phyloP scores from a whole-genome alignment of 2,329 filamentous ascomycete genomes.

The Colletotrichum eremochloae region DNA sequence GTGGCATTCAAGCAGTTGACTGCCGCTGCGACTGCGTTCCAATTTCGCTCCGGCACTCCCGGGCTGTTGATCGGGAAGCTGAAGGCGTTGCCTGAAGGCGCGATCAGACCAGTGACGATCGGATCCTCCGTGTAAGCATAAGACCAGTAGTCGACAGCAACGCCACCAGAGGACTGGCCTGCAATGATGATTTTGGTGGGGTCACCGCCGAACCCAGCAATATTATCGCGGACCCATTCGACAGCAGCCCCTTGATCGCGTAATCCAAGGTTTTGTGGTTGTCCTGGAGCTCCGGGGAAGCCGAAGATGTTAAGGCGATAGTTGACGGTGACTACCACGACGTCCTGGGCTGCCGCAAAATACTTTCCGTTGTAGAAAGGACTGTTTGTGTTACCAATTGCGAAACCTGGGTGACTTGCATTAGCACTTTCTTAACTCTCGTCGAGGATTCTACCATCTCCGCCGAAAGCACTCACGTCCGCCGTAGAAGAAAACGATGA shows the following conservation, averaged over 20 bases:
- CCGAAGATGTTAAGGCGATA: slow-evolving; percentile 60
- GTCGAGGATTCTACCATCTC: not conserved
- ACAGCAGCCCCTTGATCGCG: slow-evolving; percentile 64
- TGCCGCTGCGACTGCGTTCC: slow-evolving; percentile 58
- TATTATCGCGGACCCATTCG: slow-evolving; percentile 63
- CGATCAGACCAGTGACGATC: slow-evolving; percentile 62
- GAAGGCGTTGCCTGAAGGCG: slow-evolving; percentile 60
- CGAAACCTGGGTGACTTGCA: slow-evolving; percentile 38
- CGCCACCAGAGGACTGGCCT: slow-evolving; percentile 60
- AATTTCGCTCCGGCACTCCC: slow-evolving; percentile 54
- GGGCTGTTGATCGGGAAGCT: slow-evolving; percentile 59
- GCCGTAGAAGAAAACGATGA: slow-evolving; percentile 56
- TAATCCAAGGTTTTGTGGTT: slow-evolving; percentile 58
- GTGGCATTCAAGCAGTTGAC: slow-evolving; percentile 44
- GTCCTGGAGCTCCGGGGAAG: slow-evolving; percentile 52
- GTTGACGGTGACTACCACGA: slow-evolving; percentile 62
- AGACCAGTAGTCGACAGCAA: slow-evolving; percentile 60
- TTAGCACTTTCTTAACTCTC: not conserved
- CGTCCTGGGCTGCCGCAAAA: slow-evolving; percentile 58
- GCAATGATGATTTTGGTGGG: slow-evolving; percentile 54
- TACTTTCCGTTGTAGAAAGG: slow-evolving; percentile 58
- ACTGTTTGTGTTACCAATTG: slow-evolving; percentile 52
- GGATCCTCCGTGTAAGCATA: slow-evolving; percentile 64
- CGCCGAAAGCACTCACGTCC: slow-evolving; percentile 43
- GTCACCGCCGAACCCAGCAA: slow-evolving; percentile 61